A percentile compares a stretch with the other conserved stretches of the same genome.
These are phyloP conservation scores for Ascochyta lentis DNA, from an alignment of 2,329 filamentous ascomycete genomes.

Conservation along the genomic window DNA sequence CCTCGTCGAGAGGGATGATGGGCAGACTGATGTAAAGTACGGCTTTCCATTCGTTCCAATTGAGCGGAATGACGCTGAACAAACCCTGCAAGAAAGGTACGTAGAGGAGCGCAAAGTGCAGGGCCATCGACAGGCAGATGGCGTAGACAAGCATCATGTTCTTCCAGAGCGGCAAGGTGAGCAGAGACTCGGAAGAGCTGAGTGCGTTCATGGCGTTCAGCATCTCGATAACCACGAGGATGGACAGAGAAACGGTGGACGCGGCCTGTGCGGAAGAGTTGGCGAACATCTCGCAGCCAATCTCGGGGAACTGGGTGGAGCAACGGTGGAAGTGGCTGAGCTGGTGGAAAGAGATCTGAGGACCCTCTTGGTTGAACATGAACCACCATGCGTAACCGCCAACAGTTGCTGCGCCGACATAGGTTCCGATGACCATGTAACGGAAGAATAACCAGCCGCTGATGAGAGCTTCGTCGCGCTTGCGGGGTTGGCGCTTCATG, in stretches of 20 bases:
- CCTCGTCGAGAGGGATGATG: slow-evolving; percentile 87
- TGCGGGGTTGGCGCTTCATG: slow-evolving; percentile 90
- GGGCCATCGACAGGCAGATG: slow-evolving; percentile 87
- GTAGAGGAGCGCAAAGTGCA: slow-evolving; percentile 95
- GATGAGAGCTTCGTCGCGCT: slow-evolving; percentile 91
- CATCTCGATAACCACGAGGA: slow-evolving; percentile 98
- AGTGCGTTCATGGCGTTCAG: slow-evolving; percentile 98
- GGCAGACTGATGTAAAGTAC: slow-evolving; percentile 87
- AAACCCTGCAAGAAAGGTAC: slow-evolving; percentile 84
- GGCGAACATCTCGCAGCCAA: slow-evolving; percentile 90
- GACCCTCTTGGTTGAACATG: slow-evolving; percentile 90
- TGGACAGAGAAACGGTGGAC: slow-evolving; percentile 89
- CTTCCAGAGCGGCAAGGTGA: slow-evolving; percentile 94
- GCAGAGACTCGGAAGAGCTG: slow-evolving; percentile 89
- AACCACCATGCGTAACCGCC: slow-evolving; percentile 99
- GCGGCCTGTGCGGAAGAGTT: slow-evolving; percentile 87
- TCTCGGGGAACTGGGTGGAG: slow-evolving; percentile 81
- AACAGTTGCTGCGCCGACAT: slow-evolving; percentile 93
- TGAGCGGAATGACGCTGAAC: slow-evolving; percentile 89
- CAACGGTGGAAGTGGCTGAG: slow-evolving; percentile 94
- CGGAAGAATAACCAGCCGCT: slow-evolving; percentile 97
- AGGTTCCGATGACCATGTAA: slow-evolving; percentile 94
- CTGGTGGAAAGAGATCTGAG: slow-evolving; percentile 90
- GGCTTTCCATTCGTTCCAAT: slow-evolving; percentile 88
- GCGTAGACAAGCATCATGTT: slow-evolving; percentile 99